Evolutionary conservation across 139 green algal species (phyloP).

Genomic region (Limnomonas spitsbergensis): DNA sequence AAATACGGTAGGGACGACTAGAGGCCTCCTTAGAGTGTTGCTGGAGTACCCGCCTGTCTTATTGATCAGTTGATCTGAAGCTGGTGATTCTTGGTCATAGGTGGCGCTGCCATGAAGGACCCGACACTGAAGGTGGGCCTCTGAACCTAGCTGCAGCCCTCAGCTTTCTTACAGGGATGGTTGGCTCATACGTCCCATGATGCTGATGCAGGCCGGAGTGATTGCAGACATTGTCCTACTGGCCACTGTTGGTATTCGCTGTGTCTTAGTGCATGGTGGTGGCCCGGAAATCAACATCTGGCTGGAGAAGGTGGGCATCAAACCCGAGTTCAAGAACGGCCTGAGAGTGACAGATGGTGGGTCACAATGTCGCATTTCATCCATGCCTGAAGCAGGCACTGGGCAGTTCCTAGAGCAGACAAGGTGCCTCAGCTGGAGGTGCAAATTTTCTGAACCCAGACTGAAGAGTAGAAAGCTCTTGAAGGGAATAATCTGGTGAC

Average conservation of each 20-base stretch:
- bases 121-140: constrained; percentile 74
- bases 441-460: too few relatives aligned
- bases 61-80: too few relatives aligned
- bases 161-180: neutral
- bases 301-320: constrained; percentile 91
- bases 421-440: too few relatives aligned
- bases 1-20: constrained; percentile 74
- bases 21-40: neutral
- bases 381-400: neutral
- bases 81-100: constrained; percentile 21
- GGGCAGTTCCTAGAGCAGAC: too few relatives aligned
- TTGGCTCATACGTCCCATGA: neutral
- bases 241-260: constrained; percentile 84
- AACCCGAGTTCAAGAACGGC: constrained; percentile 93
- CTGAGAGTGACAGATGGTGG: constrained; percentile 93
- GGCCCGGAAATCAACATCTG: constrained; percentile 98
- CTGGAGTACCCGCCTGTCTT: neutral
- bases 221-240: constrained; percentile 95
- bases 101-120: constrained; percentile 98
- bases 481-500: too few relatives aligned
- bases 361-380: neutral
- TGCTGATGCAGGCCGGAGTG: constrained; percentile 69
- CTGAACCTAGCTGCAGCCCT: neutral
- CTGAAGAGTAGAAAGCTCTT: too few relatives aligned
- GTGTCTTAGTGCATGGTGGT: constrained; percentile 96